Conservation (phyloP, 148 eudicot species). For the Chenopodium suecicum region DNA sequence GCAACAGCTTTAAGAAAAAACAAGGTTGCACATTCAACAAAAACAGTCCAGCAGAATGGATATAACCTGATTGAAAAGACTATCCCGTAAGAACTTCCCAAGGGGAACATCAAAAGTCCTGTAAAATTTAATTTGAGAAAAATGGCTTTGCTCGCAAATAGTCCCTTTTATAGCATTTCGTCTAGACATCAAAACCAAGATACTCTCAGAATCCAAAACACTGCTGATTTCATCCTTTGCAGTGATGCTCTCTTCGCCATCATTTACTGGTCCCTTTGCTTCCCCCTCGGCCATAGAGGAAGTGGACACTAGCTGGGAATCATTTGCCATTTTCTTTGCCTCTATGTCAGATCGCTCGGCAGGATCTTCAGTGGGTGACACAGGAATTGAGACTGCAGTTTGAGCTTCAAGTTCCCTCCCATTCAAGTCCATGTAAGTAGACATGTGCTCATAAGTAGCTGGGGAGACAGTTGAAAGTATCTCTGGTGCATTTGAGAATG, state of each 20-base stretch:
- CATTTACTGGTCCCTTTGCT: slow-evolving; percentile 29
- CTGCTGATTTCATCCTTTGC: slow-evolving; percentile 53
- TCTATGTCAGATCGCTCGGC: slow-evolving; percentile 29
- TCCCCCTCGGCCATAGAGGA: slow-evolving; percentile 24
- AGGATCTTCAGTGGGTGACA: slow-evolving; percentile 33
- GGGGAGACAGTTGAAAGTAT: slow-evolving; percentile 50
- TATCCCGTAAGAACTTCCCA: slow-evolving; percentile 75
- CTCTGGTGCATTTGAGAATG: slow-evolving; percentile 44
- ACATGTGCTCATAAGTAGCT: slow-evolving; percentile 36
- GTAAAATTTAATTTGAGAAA: slow-evolving; percentile 92
- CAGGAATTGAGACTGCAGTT: slow-evolving; percentile 26
- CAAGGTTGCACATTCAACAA: neutral
- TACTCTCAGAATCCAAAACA: slow-evolving; percentile 85
- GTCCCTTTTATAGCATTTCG: slow-evolving; percentile 72
- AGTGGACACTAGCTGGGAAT: slow-evolving; percentile 15
- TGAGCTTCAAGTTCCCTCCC: slow-evolving; percentile 31
- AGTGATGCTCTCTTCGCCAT: slow-evolving; percentile 40
- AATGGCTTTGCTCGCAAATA: slow-evolving; percentile 83
- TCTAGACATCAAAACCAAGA: slow-evolving; percentile 80
- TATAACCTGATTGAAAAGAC: slow-evolving; percentile 79
- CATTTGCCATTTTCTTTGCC: slow-evolving; percentile 32
- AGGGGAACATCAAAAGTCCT: slow-evolving; percentile 83
- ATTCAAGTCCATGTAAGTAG: slow-evolving; percentile 35
- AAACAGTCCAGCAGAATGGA: neutral
- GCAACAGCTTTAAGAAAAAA: neutral